Base-by-base conservation (phyloP, 345 rosid genomes). In the Iberis pinnata region DNA sequence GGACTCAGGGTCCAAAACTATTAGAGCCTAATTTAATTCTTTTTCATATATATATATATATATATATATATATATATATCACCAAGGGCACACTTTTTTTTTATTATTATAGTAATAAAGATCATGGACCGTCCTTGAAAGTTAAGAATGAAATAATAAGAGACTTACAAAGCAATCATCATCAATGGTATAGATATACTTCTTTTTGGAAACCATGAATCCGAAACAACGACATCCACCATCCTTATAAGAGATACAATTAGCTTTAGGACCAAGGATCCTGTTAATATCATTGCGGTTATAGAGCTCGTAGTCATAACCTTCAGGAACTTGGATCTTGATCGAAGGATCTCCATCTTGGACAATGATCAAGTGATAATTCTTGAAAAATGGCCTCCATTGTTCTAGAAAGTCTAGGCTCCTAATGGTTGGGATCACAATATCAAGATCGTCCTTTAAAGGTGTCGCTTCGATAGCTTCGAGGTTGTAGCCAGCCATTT, bases 181-280 rank as follows among this genome's bases (percentile, higher is more conserved):
- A 59, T 90, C 98, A 32, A 90, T 87, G 69, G 98, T 90, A 82
- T 62, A 90, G 70, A 90, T 79, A 49, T 90, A 90, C 79, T 90
- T 90, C 85, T 90, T 90, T 80, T 84, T 90, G 69, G 98, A 90
- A 32, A 90, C 78, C 98, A 90, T 86, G 71, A 82, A 90, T 4
- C 98, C 98, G 63, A 90, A 90, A 81, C 96, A 86, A 4, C 98
- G 84, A 53, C 98, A 90, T 56, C 96, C 96, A 12, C 96, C 87
- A 73, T 90, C 98, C 80, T 87, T 87, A 61, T 87, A 90, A 26
- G 98, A 90, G 50, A 90, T 90, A 61, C 98, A 90, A 8, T 88
- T 80, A 18, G 98, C 96, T 82, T 78, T 90, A 1, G 98, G 95
- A 19, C 98, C 96, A 9, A 90, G 73, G 56, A 90, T 80, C 60